These are phyloP conservation scores for Boletus speciosus DNA, from an alignment of 768 basidiomycete genomes.

Conservation along the genomic window DNA sequence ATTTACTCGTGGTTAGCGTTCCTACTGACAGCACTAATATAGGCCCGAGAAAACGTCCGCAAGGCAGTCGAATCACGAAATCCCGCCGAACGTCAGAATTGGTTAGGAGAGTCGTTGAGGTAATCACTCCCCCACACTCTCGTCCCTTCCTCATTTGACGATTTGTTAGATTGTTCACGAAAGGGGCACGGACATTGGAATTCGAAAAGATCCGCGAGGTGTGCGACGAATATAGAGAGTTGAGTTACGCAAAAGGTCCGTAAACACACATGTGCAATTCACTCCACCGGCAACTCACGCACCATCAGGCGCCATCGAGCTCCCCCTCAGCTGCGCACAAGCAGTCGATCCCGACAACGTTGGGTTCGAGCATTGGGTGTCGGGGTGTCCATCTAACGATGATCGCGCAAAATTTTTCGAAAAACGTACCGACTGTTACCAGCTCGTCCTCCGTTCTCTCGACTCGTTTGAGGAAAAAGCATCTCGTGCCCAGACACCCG, in stretches of 20 bases:
- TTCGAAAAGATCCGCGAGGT: conserved; percentile 84
- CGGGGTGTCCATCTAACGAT: conserved; percentile 57
- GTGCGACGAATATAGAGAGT: conserved; percentile 82
- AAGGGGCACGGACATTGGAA: conserved; percentile 81
- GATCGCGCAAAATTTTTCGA: conserved; percentile 56
- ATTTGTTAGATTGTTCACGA: conserved; percentile 69
- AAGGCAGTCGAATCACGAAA: conserved; percentile 82
- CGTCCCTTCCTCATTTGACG: conserved; percentile 3
- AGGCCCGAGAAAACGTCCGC: conserved; percentile 93
- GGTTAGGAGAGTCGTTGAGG: conserved; percentile 86
- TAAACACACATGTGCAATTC: conserved; percentile 1
- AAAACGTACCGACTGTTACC: conserved; percentile 71
- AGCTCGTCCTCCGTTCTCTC: conserved; percentile 78
- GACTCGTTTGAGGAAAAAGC: conserved; percentile 72
- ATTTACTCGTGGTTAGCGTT: conserved; percentile 1
- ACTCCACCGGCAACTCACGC: not conserved
- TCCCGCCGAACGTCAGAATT: conserved; percentile 69
- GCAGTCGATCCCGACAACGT: conserved; percentile 72
- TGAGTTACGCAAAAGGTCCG: conserved; percentile 79
- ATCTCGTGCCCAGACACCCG: conserved; percentile 29
- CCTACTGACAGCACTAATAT: conserved; percentile 3
- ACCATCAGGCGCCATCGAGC: conserved; percentile 68
- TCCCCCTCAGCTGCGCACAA: conserved; percentile 81
- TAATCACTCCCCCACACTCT: conserved; percentile 29
- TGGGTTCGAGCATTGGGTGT: conserved; percentile 74